Evolutionary conservation across 176 grass and related monocot genomes (phyloP).

Genomic region (Canna indica): DNA sequence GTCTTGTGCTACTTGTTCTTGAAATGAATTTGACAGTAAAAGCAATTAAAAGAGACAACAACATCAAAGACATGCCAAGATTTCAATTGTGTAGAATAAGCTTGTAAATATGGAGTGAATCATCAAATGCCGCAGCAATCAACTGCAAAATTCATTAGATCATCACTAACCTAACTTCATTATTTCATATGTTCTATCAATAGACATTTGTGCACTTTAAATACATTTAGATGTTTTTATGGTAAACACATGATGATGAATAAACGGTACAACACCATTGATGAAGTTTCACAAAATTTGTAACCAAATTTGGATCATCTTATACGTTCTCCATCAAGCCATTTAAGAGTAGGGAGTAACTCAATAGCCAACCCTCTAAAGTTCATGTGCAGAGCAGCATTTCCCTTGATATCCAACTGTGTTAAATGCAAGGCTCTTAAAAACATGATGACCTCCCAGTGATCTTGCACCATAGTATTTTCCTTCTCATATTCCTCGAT

Average conservation of each 20-base stretch:
- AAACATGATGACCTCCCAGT: slow-evolving; percentile 58
- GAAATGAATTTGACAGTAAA: no score
- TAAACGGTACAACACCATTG: neutral
- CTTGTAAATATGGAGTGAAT: no score
- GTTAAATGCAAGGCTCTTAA: slow-evolving; percentile 42
- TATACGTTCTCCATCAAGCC: slow-evolving; percentile 34
- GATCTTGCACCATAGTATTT: slow-evolving; percentile 30
- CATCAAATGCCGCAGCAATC: no score
- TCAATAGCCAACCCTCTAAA: slow-evolving; percentile 33
- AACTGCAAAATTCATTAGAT: no score
- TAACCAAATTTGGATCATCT: neutral
- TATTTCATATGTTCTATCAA: no score
- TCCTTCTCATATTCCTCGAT: slow-evolving; percentile 34
- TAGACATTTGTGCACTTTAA: no score
- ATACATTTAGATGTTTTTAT: neutral
- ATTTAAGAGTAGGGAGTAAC: slow-evolving; percentile 48
- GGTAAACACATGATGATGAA: neutral
- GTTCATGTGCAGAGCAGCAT: slow-evolving; percentile 33
- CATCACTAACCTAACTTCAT: no score
- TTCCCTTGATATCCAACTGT: slow-evolving; percentile 64
- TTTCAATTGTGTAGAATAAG: no score
- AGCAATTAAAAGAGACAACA: no score
- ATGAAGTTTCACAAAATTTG: slow-evolving; percentile 6
- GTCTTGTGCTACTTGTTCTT: no score
- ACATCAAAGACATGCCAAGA: no score